Percentiles rank a stretch among this genome's conserved stretches.
Evolutionary conservation across 495 filamentous ascomycete genomes (phyloP).

Genomic region (Penicillium antarcticum): DNA sequence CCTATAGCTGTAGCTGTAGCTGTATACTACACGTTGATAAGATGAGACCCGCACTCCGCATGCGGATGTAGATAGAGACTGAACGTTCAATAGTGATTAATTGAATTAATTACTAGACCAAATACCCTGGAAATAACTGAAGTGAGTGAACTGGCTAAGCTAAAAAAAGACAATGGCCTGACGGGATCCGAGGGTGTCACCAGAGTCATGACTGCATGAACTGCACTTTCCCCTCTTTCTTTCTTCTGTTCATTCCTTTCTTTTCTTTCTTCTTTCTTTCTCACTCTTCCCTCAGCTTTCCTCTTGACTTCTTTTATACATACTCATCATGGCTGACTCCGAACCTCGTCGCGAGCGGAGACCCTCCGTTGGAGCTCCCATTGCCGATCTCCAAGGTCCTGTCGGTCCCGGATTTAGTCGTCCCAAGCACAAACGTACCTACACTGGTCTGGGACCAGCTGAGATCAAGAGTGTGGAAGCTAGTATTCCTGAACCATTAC

Average conservation of each 20-base stretch:
- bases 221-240: slow-evolving; percentile 14
- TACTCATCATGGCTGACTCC: background rate
- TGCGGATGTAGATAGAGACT: too few species aligned
- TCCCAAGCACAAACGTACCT: slow-evolving; percentile 93
- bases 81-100: too few species aligned
- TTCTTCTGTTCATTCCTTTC: slow-evolving; percentile 5
- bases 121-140: too few species aligned
- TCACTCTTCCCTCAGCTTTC: background rate
- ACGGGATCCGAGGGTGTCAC: slow-evolving; percentile 1
- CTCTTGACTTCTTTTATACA: background rate
- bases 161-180: slow-evolving; percentile 1
- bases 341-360: slow-evolving; percentile 55
- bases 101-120: too few species aligned
- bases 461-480: slow-evolving; percentile 95
- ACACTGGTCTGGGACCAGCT: slow-evolving; percentile 81
- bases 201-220: slow-evolving; percentile 8
- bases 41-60: too few species aligned
- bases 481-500: slow-evolving; percentile 81
- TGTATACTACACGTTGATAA: too few species aligned
- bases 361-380: slow-evolving; percentile 75
- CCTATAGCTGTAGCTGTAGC: too few species aligned
- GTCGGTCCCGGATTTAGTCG: slow-evolving; percentile 69
- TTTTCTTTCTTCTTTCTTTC: slow-evolving; percentile 8
- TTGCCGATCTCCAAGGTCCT: slow-evolving; percentile 77
- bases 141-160: background rate